These are phyloP conservation scores for Synchytrium microbalum DNA, from an alignment of 371 early-diverging fungal species.

Conservation along the genomic window DNA sequence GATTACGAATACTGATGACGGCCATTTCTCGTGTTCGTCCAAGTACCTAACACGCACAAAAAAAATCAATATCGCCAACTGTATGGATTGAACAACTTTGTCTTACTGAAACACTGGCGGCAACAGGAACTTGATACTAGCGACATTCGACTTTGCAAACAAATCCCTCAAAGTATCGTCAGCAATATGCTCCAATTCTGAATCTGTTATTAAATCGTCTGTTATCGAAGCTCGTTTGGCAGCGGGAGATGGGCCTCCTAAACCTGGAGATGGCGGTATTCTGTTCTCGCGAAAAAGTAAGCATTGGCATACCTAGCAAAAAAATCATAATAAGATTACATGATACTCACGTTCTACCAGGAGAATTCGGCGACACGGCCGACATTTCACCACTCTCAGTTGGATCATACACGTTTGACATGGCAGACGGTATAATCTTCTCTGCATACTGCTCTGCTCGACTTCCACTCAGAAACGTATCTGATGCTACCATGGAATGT, in stretches of 20 bases:
- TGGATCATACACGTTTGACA: slow-evolving; percentile 11
- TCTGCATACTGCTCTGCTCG: slow-evolving; percentile 15
- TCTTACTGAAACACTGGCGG: slow-evolving; percentile 29
- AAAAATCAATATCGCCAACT: not conserved
- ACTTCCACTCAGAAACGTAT: slow-evolving; percentile 23
- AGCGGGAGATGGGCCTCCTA: not conserved
- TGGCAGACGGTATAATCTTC: slow-evolving; percentile 24
- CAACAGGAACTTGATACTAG: slow-evolving; percentile 39
- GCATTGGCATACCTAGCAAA: not conserved
- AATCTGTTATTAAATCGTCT: slow-evolving; percentile 27
- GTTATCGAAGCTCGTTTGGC: slow-evolving; percentile 20
- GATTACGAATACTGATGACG: slow-evolving; percentile 43
- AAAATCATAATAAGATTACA: too few relatives aligned
- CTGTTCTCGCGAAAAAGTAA: not conserved
- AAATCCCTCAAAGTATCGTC: slow-evolving; percentile 42
- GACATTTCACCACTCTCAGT: too few relatives aligned
- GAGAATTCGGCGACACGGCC: too few relatives aligned
- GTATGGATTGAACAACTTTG: not conserved
- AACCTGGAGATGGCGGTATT: not conserved
- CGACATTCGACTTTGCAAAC: slow-evolving; percentile 41
- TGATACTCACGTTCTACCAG: too few relatives aligned
- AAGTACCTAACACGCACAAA: slow-evolving; percentile 28
- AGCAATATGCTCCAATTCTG: slow-evolving; percentile 21
- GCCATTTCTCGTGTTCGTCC: slow-evolving; percentile 52
- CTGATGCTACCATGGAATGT: slow-evolving; percentile 20